phyloP scores from a whole-genome alignment of 1,284 basidiomycete species.

The Trichosporon ovoides region DNA sequence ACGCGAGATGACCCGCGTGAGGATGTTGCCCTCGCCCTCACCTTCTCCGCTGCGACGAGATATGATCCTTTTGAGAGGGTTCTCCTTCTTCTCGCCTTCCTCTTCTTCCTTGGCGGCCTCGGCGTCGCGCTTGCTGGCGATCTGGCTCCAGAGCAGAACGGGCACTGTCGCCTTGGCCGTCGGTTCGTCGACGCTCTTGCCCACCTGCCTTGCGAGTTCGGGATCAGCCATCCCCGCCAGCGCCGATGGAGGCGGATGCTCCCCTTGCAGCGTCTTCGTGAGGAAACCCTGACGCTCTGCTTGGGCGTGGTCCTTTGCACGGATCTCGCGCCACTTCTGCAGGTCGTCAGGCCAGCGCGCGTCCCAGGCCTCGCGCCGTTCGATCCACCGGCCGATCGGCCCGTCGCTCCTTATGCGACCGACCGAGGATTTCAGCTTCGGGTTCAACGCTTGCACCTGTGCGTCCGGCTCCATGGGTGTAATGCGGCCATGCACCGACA shows the following conservation, averaged over 20 bases:
- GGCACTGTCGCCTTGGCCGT: slow-evolving; percentile 29
- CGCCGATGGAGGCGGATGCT: slow-evolving; percentile 38
- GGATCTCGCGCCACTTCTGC: slow-evolving; percentile 34
- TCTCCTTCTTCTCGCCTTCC: background rate
- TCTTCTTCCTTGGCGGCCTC: slow-evolving; percentile 24
- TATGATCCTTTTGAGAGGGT: too few relatives aligned
- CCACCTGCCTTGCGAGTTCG: slow-evolving; percentile 36
- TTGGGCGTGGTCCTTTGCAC: slow-evolving; percentile 25
- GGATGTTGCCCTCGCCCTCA: background rate
- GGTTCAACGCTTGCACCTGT: slow-evolving; percentile 47
- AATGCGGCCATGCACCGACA: slow-evolving; percentile 69
- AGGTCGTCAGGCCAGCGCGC: slow-evolving; percentile 34
- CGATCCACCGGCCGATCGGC: slow-evolving; percentile 43
- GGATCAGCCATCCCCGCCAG: slow-evolving; percentile 38
- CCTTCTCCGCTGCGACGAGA: too few relatives aligned
- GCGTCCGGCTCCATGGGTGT: slow-evolving; percentile 68
- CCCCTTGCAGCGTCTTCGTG: slow-evolving; percentile 35
- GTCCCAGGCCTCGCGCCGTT: slow-evolving; percentile 40
- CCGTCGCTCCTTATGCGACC: slow-evolving; percentile 41
- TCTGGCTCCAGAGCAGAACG: slow-evolving; percentile 41
- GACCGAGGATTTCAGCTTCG: slow-evolving; percentile 29
- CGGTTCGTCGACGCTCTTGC: slow-evolving; percentile 42
- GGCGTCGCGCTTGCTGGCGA: slow-evolving; percentile 34
- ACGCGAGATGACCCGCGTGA: background rate
- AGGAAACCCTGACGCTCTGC: slow-evolving; percentile 43